phyloP scores from a whole-genome alignment of 2,329 filamentous ascomycete genomes.

The Pseudogymnoascus sp. region DNA sequence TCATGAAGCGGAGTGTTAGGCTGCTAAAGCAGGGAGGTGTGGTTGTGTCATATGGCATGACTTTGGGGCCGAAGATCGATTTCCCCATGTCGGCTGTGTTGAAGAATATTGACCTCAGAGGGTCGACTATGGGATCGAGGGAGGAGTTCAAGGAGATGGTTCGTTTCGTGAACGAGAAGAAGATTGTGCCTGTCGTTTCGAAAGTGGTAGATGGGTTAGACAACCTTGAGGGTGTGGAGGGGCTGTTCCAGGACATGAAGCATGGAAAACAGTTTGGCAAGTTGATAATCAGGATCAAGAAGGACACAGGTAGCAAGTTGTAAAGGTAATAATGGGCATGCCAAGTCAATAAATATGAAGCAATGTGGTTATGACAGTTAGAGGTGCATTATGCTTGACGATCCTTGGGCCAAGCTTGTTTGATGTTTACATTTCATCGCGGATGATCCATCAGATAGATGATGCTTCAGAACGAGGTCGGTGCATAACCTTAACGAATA shows the following conservation, averaged over 20 bases:
- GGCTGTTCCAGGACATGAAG: slow-evolving; percentile 82
- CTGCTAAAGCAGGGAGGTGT: slow-evolving; percentile 60
- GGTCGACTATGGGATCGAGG: slow-evolving; percentile 84
- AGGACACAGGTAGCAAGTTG: slow-evolving; percentile 15
- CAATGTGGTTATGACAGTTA: background rate
- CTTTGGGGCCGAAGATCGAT: slow-evolving; percentile 72
- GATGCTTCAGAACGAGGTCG: background rate
- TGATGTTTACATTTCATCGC: background rate
- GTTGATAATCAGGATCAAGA: slow-evolving; percentile 66
- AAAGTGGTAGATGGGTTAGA: slow-evolving; percentile 65
- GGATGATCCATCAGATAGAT: background rate
- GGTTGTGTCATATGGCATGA: slow-evolving; percentile 91
- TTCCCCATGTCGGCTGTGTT: slow-evolving; percentile 79
- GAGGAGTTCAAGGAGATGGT: slow-evolving; percentile 91
- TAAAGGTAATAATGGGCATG: slow-evolving; percentile 1
- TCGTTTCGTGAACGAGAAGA: slow-evolving; percentile 64
- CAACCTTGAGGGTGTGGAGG: slow-evolving; percentile 70
- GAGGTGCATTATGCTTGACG: background rate
- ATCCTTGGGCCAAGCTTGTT: background rate
- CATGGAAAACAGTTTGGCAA: slow-evolving; percentile 85
- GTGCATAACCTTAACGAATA: background rate
- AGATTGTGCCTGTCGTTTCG: slow-evolving; percentile 71
- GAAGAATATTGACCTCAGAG: slow-evolving; percentile 79
- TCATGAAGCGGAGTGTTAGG: slow-evolving; percentile 40
- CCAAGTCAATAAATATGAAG: background rate